These are phyloP conservation scores for Neophaeococcomyces aloes DNA, from an alignment of 2,329 filamentous ascomycete genomes.

Conservation along the genomic window DNA sequence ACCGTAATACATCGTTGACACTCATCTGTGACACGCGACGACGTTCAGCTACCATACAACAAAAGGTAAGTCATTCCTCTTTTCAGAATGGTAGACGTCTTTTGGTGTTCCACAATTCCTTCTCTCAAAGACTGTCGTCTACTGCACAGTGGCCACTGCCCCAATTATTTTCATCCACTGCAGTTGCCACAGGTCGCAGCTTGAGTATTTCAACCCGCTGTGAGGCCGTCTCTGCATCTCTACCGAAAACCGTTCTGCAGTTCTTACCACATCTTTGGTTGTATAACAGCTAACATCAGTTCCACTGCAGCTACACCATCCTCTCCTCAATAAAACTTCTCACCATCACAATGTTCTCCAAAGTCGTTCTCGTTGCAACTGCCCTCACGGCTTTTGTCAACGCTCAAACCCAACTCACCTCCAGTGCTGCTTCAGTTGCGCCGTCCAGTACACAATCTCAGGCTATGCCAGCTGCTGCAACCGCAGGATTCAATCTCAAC, in stretches of 20 bases:
- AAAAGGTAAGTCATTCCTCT: no score
- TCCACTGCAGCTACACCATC: conserved; percentile 2
- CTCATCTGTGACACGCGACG: no score
- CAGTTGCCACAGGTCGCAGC: conserved; percentile 1
- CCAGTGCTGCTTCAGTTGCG: conserved; percentile 19
- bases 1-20: not conserved
- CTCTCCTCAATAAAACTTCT: not conserved
- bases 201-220: no score
- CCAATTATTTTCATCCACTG: conserved; percentile 4
- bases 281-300: conserved; percentile 5
- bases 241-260: not conserved
- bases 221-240: not conserved
- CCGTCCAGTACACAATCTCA: conserved; percentile 20
- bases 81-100: no score
- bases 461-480: conserved; percentile 19
- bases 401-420: conserved; percentile 18
- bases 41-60: no score
- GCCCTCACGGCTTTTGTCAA: conserved; percentile 12
- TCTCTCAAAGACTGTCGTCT: not conserved
- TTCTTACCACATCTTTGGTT: conserved; percentile 8
- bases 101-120: no score
- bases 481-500: conserved; percentile 16
- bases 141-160: no score
- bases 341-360: conserved; percentile 18
- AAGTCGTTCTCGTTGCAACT: conserved; percentile 16